Conservation (phyloP, 108 stramenopile genomes). For the Chaetoceros tenuissimus region DNA sequence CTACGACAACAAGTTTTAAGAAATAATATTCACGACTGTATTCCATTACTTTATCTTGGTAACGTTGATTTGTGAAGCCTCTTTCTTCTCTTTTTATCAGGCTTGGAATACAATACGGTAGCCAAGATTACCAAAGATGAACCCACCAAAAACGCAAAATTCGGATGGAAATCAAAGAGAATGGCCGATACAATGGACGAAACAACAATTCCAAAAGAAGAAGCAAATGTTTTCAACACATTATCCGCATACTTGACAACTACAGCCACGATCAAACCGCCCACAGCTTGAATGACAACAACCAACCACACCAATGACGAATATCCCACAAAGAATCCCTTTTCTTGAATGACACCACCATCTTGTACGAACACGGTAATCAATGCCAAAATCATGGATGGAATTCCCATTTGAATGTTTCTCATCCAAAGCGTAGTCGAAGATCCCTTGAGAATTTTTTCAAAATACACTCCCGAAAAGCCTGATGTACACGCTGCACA, state of each 20-base stretch:
- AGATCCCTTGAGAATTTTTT: conserved; percentile 90
- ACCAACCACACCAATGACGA: conserved; percentile 72
- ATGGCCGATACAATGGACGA: conserved; percentile 81
- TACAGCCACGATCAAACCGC: conserved; percentile 94
- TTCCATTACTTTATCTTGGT: conserved; percentile 1
- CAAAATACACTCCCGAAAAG: conserved; percentile 97
- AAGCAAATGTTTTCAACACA: conserved; percentile 93
- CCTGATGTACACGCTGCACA: conserved; percentile 93
- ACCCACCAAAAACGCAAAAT: conserved; percentile 52
- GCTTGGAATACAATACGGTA: conserved; percentile 66
- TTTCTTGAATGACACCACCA: conserved; percentile 26
- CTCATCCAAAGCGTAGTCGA: conserved; percentile 87
- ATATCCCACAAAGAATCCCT: conserved; percentile 92
- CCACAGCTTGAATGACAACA: conserved; percentile 89
- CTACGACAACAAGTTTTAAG: too few species aligned
- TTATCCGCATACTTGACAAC: conserved; percentile 98
- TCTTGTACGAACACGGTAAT: conserved; percentile 69
- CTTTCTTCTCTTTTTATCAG: conserved; percentile 21
- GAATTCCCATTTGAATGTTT: conserved; percentile 96
- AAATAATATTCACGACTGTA: too few species aligned
- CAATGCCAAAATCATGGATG: conserved; percentile 78
- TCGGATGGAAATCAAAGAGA: conserved; percentile 86
- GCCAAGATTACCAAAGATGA: conserved; percentile 62
- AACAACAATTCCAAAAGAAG: conserved; percentile 89
- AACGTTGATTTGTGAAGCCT: neutral